phyloP scores from a whole-genome alignment of 1,139 yeast genomes.

The Pichia sp. region DNA sequence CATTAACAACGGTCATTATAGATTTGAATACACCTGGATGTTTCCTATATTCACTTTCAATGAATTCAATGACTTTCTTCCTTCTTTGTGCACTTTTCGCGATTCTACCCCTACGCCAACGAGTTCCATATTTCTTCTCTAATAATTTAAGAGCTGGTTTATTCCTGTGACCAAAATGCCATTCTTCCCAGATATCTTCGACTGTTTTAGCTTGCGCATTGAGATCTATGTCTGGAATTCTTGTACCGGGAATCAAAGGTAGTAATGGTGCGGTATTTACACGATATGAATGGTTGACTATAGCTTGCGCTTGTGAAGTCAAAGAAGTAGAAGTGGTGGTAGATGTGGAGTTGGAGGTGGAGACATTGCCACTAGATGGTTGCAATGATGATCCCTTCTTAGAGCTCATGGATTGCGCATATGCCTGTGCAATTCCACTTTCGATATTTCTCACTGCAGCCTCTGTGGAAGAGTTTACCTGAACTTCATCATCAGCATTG shows the following conservation, averaged over 20 bases:
- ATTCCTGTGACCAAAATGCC: conserved; percentile 36
- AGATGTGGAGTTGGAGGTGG: neutral
- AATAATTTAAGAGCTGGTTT: conserved; percentile 40
- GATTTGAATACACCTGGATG: conserved; percentile 13
- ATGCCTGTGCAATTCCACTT: neutral
- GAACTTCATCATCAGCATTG: no score
- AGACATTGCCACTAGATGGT: no score
- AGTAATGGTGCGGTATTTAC: conserved; percentile 1
- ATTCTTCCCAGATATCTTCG: conserved; percentile 27
- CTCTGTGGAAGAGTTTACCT: neutral
- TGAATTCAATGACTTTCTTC: conserved; percentile 27
- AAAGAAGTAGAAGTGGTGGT: neutral
- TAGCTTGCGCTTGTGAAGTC: conserved; percentile 1
- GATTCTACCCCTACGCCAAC: conserved; percentile 43
- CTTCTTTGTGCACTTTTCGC: conserved; percentile 30
- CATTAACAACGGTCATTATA: conserved; percentile 19
- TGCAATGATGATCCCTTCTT: no score
- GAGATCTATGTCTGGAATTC: conserved; percentile 26
- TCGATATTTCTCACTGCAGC: no score
- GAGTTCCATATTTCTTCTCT: conserved; percentile 39
- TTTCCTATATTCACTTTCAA: conserved; percentile 24
- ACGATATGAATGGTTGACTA: conserved; percentile 1
- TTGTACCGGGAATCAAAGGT: conserved; percentile 12
- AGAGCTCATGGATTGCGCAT: neutral
- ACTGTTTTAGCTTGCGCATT: conserved; percentile 26